Base-by-base conservation (phyloP, 441 rosid species). In the Populus hybrid region DNA sequence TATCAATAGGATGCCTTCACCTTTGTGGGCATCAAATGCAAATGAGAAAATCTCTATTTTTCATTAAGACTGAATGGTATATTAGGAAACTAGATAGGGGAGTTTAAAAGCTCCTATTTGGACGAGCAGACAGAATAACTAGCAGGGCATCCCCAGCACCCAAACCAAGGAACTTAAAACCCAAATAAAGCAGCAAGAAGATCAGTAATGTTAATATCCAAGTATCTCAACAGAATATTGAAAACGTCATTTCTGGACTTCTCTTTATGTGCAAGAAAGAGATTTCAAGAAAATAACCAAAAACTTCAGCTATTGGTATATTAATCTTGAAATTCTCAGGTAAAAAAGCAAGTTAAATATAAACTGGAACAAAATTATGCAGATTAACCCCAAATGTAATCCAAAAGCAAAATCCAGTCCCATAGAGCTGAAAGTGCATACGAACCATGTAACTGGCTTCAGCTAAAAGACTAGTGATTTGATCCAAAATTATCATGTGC, bases 401-500 rank as follows among this genome's bases (percentile, higher is more conserved):
- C 59, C 34, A 35, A 69, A 54, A 23, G 67, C 21, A 38, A 16
- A 76, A 76, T 10, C 34, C 50, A 21, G 32, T 5, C 21, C 34
- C 34, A 38, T 28, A 12, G 38, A 23, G 76, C 26, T 8, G 40
- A 11, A 40, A 9, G 5, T 38, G 36, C 12, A 57, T 6, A 77
- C 8, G 18, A 42, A 59, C 18, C 10, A 21, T 21, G 24, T 34
- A 38, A 38, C 46, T 9, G n/a, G 21, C 18, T 67, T 42, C n/a
- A 20, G 63, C 14, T 20, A 40, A 70, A 3, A 36, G 38, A 67
- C 64, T 32, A 32, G n/a, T 11, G 30, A 50, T 71, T 32, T 68
- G 18, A 70, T 67, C 4, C 54, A 26, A 76, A 64, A 69, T 10
- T 16, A 50, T 72, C 42, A 77, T 73, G 26, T 38, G 63, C 70